A percentile compares a stretch with the other conserved stretches of the same genome.
Evolutionary conservation across 2,329 filamentous ascomycete genomes (phyloP).

Genomic region (Sclerotinia nivalis): DNA sequence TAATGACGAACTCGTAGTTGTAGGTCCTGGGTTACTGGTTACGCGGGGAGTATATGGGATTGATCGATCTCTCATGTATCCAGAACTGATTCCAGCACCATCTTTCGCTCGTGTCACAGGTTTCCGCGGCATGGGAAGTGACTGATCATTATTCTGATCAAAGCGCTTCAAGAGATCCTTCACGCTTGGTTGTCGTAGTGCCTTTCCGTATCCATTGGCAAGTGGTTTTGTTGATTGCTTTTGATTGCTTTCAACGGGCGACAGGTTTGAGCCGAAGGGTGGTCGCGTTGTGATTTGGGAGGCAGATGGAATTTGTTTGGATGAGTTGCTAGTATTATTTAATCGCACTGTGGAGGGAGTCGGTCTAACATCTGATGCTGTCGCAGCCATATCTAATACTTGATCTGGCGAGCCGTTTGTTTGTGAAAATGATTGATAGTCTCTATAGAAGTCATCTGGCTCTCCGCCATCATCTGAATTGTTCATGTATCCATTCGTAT

Average conservation of each 20-base stretch:
- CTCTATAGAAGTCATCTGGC: slow-evolving; percentile 54
- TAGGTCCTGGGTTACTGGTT: slow-evolving; percentile 28
- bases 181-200: slow-evolving; percentile 58
- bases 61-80: slow-evolving; percentile 35
- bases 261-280: slow-evolving; percentile 55
- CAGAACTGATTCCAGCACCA: slow-evolving; percentile 24
- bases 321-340: slow-evolving; percentile 52
- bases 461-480: slow-evolving; percentile 32
- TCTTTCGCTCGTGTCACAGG: slow-evolving; percentile 32
- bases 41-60: slow-evolving; percentile 38
- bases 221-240: slow-evolving; percentile 33
- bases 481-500: slow-evolving; percentile 33
- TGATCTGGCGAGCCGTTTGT: slow-evolving; percentile 30
- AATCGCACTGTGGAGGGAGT: slow-evolving; percentile 48
- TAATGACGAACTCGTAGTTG: slow-evolving; percentile 22
- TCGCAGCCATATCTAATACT: slow-evolving; percentile 35
- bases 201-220: slow-evolving; percentile 33
- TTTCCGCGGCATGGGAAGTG: slow-evolving; percentile 43
- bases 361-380: slow-evolving; percentile 46
- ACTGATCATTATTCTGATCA: slow-evolving; percentile 58
- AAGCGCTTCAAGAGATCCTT: slow-evolving; percentile 80
- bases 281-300: slow-evolving; percentile 47
- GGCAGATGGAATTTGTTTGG: slow-evolving; percentile 49
- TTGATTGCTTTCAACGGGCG: slow-evolving; percentile 49
- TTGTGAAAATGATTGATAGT: slow-evolving; percentile 44